phyloP scores from a whole-genome alignment of 2,329 filamentous ascomycete species.

The Botrytis paeoniae region DNA sequence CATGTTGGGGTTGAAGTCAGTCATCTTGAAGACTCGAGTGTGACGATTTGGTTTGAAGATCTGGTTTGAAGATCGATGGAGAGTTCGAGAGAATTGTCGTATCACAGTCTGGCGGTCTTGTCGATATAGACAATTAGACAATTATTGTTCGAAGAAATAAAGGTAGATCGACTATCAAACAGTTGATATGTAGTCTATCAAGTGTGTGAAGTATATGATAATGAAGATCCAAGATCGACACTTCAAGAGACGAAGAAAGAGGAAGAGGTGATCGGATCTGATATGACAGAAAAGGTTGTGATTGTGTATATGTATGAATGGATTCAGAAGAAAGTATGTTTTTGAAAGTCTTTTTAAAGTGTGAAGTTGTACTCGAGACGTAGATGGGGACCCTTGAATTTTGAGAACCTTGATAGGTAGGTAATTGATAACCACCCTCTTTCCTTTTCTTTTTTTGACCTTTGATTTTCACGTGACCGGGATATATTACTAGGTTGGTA shows the following conservation, averaged over 20 bases:
- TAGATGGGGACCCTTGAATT: background rate
- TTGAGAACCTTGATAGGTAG: background rate
- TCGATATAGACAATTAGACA: background rate
- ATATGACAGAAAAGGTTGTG: background rate
- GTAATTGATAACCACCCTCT: background rate
- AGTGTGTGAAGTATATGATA: background rate
- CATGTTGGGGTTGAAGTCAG: constrained; percentile 28
- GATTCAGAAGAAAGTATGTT: background rate
- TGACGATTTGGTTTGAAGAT: background rate
- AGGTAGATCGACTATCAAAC: background rate
- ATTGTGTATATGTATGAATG: background rate
- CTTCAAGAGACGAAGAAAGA: background rate
- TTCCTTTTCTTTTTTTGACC: background rate
- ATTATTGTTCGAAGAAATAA: background rate
- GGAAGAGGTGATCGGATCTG: background rate
- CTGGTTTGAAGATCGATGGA: background rate
- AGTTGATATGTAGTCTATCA: background rate
- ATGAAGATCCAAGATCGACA: background rate
- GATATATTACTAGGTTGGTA: background rate
- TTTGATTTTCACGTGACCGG: background rate
- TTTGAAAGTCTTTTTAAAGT: background rate
- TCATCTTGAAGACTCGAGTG: background rate
- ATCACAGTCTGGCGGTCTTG: background rate
- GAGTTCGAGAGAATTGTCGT: no score
- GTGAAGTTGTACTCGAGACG: background rate